Conservation (phyloP, 208 protist species). For the Angomonas ambiguus region DNA sequence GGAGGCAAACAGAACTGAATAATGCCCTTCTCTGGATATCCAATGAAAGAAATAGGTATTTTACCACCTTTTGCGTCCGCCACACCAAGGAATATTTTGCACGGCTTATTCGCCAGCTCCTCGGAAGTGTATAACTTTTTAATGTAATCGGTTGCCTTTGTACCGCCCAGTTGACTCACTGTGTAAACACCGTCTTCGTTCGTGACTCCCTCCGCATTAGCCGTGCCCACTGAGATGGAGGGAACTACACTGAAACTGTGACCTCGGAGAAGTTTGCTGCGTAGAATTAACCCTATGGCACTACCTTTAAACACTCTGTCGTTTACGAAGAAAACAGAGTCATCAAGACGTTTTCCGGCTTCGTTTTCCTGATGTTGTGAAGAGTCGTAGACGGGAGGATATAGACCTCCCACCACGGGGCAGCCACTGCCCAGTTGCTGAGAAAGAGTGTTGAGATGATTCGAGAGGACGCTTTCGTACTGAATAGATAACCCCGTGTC, state of each 20-base stretch:
- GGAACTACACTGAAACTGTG: slow-evolving; percentile 61
- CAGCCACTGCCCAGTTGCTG: slow-evolving; percentile 26
- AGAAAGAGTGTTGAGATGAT: slow-evolving; percentile 42
- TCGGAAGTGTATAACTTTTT: slow-evolving; percentile 43
- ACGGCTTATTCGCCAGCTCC: slow-evolving; percentile 53
- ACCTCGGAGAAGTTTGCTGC: slow-evolving; percentile 56
- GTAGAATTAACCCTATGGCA: slow-evolving; percentile 65
- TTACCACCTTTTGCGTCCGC: slow-evolving; percentile 7
- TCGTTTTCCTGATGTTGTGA: slow-evolving; percentile 11
- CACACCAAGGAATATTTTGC: slow-evolving; percentile 67
- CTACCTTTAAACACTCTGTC: slow-evolving; percentile 78
- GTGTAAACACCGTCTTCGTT: slow-evolving; percentile 39
- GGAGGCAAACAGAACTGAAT: slow-evolving; percentile 40
- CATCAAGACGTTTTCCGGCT: slow-evolving; percentile 26
- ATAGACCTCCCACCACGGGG: slow-evolving; percentile 71
- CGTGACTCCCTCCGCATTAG: slow-evolving; percentile 27
- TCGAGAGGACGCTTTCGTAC: slow-evolving; percentile 66
- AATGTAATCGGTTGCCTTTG: slow-evolving; percentile 58
- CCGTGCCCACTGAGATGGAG: slow-evolving; percentile 58
- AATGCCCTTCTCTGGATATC: slow-evolving; percentile 42
- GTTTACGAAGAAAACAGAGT: slow-evolving; percentile 83
- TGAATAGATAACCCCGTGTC: slow-evolving; percentile 67
- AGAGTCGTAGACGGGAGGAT: slow-evolving; percentile 41
- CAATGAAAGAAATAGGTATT: slow-evolving; percentile 70
- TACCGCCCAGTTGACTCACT: slow-evolving; percentile 35